Base-by-base conservation (phyloP, 805 yeast genomes). In the Starmerella floricola region DNA sequence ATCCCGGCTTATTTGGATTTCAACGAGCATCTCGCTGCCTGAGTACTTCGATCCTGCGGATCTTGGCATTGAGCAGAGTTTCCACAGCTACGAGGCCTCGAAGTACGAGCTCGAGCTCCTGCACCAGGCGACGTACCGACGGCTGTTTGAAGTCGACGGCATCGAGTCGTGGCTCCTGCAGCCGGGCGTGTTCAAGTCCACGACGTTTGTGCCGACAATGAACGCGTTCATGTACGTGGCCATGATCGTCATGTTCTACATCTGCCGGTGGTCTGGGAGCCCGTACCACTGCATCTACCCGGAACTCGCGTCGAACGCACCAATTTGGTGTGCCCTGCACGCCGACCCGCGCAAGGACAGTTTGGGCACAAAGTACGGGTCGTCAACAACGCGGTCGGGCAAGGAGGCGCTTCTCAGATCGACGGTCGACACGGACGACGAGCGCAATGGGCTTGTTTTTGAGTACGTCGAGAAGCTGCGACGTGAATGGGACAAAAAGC, bases 161-260 rank as follows among this genome's bases (percentile, higher is more conserved):
- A 72, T 88, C 37, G 67, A 65, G 37, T 86, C 81, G 56, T 86
- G 82, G 62, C 63, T 88, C 27, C 76, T 82, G 4, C 95, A 91
- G 46, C 99, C 99, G 0, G 98, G 99, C 15, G 83, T 91, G 21
- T 86, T 91, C 61, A 79, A 79, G 18, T 79, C 93, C 40, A 78
- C 78, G 47, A 79, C 93, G 3, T 85, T 83, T 53, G 76, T 73
- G 60, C 73, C 76, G 52, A 82, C 72, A 53, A 69, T 91, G 58
- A 86, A 85, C 57, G 62, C 80, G 4, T 67, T 87, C 59, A 79
- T 94, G 1, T 83, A 75, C 57, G 76, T 80, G 50, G 93, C 94
- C 11, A 91, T 91, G 97, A 56, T 85, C 44, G 48, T 78, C 35
- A 66, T 87, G 58, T 91, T 91, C 57, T 86, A 85, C 60, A 32